Evolutionary conservation across 805 yeast species (phyloP).

Genomic region (Gaillardinia entomophila): DNA sequence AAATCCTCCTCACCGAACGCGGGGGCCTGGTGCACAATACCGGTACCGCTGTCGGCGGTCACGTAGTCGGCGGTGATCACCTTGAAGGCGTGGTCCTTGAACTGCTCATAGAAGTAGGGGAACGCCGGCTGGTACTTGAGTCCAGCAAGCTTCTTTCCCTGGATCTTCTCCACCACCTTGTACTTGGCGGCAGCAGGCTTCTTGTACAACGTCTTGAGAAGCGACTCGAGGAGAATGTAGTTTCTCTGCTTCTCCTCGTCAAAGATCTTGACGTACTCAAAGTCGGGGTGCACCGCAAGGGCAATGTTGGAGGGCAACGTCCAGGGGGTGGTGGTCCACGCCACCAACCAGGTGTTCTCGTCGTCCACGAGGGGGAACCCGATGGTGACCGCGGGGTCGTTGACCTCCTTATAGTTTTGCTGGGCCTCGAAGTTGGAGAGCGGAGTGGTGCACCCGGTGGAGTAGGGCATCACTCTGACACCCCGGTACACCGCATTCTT

Average conservation of each 20-base stretch:
- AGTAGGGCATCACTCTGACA: constrained; percentile 96
- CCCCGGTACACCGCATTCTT: constrained; percentile 93
- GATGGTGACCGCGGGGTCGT: constrained; percentile 93
- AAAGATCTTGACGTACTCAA: constrained; percentile 86
- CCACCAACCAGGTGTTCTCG: constrained; percentile 78
- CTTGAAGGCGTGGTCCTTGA: constrained; percentile 71
- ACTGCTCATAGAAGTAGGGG: constrained; percentile 71
- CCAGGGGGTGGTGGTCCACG: constrained; percentile 99
- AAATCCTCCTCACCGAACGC: constrained; percentile 99
- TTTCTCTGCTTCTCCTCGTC: constrained; percentile 82
- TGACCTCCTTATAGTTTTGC: constrained; percentile 94
- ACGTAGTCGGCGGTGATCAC: constrained; percentile 83
- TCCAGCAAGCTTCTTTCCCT: constrained; percentile 79
- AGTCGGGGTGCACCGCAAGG: constrained; percentile 83
- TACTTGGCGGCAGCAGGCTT: constrained; percentile 88
- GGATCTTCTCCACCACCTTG: constrained; percentile 72
- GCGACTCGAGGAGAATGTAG: constrained; percentile 79
- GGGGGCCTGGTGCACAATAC: constrained; percentile 97
- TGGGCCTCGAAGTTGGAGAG: constrained; percentile 97
- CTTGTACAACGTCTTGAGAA: constrained; percentile 82
- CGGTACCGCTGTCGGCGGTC: constrained; percentile 94
- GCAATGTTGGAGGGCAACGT: constrained; percentile 93
- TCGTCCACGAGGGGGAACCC: constrained; percentile 80
- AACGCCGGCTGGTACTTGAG: constrained; percentile 77
- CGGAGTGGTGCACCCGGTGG: constrained; percentile 96